phyloP scores from a whole-genome alignment of 2,329 filamentous ascomycete genomes.

The Emericellopsis atlantica region DNA sequence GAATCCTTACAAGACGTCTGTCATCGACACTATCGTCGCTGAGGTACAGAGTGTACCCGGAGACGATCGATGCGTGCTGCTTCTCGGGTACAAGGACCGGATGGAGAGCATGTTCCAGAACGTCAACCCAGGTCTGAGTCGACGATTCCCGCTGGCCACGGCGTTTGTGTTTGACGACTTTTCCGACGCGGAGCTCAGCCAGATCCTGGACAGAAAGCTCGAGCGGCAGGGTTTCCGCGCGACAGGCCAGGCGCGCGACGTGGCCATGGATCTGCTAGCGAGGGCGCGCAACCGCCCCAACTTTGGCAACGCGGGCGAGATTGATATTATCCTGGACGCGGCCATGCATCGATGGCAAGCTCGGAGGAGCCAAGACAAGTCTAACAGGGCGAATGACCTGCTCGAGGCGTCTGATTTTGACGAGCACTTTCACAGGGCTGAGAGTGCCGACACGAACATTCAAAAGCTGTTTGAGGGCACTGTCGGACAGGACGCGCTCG shows the following conservation, averaged over 20 bases:
- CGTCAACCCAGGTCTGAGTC: slow-evolving; percentile 43
- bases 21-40: slow-evolving; percentile 50
- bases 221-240: slow-evolving; percentile 24
- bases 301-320: slow-evolving; percentile 5
- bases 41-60: slow-evolving; percentile 47
- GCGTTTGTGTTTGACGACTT: slow-evolving; percentile 51
- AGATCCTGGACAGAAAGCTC: slow-evolving; percentile 40
- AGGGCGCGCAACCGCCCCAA: slow-evolving; percentile 19
- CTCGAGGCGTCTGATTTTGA: slow-evolving; percentile 36
- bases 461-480: slow-evolving; percentile 42
- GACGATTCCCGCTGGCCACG: slow-evolving; percentile 41
- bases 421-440: slow-evolving; percentile 40
- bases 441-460: slow-evolving; percentile 27
- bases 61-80: slow-evolving; percentile 49
- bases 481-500: slow-evolving; percentile 44
- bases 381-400: slow-evolving; percentile 6
- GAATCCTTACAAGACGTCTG: slow-evolving; percentile 21
- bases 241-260: slow-evolving; percentile 29
- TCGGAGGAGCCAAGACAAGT: slow-evolving; percentile 27
- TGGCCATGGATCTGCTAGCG: slow-evolving; percentile 19
- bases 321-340: slow-evolving; percentile 26
- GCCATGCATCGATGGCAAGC: slow-evolving; percentile 3
- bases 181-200: slow-evolving; percentile 30
- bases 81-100: slow-evolving; percentile 47
- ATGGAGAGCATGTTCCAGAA: slow-evolving; percentile 50